Evolutionary conservation across 345 rosid genomes (phyloP).

Genomic region (Eucalyptus sp.): DNA sequence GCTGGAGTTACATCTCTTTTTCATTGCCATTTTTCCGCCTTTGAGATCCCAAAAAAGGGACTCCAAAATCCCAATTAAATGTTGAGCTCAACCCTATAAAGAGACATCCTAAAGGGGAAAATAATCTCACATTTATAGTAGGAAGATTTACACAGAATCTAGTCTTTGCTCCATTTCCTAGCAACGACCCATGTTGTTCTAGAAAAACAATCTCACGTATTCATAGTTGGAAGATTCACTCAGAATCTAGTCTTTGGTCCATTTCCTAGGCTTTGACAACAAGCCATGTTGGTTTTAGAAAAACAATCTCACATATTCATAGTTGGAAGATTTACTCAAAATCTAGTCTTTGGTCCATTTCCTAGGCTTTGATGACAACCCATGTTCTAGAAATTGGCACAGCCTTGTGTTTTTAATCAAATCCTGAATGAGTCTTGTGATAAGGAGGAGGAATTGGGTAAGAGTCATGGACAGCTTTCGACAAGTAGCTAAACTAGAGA

Average conservation of each 20-base stretch:
- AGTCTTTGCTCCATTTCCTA: too few relatives aligned
- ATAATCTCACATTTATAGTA: too few relatives aligned
- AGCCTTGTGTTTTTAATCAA: not conserved
- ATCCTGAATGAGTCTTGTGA: not conserved
- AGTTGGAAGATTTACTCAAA: not conserved
- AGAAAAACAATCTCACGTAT: not conserved
- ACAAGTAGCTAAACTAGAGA: not conserved
- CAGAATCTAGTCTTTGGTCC: not conserved
- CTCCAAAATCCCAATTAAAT: not conserved
- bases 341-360: not conserved
- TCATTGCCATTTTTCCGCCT: too few relatives aligned
- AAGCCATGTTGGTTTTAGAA: not conserved
- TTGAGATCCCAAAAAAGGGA: not conserved
- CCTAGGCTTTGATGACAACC: not conserved
- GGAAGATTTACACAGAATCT: too few relatives aligned
- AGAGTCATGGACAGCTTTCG: not conserved
- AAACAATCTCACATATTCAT: not conserved
- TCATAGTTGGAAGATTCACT: not conserved
- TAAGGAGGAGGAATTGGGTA: not conserved
- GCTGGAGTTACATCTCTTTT: too few relatives aligned
- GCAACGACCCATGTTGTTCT: too few relatives aligned
- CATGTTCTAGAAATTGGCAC: not conserved
- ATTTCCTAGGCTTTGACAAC: not conserved
- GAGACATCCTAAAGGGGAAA: not conserved
- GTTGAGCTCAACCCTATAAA: not conserved